phyloP scores from a whole-genome alignment of 305 asterid genomes.

The Solanum chacoense region DNA sequence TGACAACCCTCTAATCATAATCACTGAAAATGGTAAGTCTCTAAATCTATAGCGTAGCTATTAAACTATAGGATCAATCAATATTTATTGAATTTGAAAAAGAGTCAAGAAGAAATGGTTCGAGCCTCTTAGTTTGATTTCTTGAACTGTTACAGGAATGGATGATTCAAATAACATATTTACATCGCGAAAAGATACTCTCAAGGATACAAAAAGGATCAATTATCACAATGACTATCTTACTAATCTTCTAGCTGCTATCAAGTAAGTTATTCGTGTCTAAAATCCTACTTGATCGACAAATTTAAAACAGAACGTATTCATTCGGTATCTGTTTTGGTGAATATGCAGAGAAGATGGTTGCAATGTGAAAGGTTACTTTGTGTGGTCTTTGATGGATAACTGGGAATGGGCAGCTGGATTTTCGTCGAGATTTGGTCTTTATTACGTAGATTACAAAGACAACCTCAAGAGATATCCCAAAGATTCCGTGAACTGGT shows the following conservation, averaged over 20 bases:
- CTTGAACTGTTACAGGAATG: constrained; percentile 42
- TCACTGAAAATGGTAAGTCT: constrained; percentile 73
- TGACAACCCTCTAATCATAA: constrained; percentile 65
- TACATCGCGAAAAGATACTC: constrained; percentile 26
- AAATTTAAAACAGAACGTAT: neutral
- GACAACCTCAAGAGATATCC: constrained; percentile 70
- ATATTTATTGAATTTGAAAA: neutral
- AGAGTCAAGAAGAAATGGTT: neutral
- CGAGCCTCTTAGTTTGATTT: neutral
- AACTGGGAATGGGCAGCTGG: constrained; percentile 97
- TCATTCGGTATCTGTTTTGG: neutral
- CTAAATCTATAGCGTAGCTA: neutral
- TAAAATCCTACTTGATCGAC: neutral
- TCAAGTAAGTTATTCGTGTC: constrained; percentile 38
- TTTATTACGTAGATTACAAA: constrained; percentile 66
- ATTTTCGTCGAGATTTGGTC: constrained; percentile 62
- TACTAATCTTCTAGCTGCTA: constrained; percentile 47
- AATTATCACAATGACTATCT: constrained; percentile 73
- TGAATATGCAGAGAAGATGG: constrained; percentile 57
- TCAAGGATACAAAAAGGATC: constrained; percentile 63
- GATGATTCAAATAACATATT: constrained; percentile 57
- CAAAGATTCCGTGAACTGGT: constrained; percentile 76
- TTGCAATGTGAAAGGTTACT: constrained; percentile 83
- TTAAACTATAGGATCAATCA: neutral
- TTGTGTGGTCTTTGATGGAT: constrained; percentile 80